Evolutionary conservation across 2,329 filamentous ascomycete species (phyloP), one percentile per base, ranked within the genome.

Genomic region (Ceratocystis albifundus): DNA sequence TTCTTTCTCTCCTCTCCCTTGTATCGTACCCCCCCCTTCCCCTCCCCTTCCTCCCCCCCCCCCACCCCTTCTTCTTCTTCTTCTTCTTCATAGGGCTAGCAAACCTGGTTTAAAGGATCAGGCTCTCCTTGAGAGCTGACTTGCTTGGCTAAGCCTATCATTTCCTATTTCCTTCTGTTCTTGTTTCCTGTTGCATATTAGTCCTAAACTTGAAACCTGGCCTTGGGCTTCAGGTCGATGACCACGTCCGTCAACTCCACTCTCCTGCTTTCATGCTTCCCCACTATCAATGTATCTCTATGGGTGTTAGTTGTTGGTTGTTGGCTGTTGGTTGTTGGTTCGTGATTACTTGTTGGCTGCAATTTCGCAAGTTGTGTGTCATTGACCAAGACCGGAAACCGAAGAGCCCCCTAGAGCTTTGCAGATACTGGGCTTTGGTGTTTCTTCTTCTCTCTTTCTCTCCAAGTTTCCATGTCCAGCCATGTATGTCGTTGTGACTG

Each of bases 61-160:
- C 17, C 44, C 44, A 2, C 17, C 44, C 17, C 17, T n/a, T n/a
- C n/a, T n/a, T n/a, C n/a, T n/a, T n/a, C n/a, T n/a, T n/a, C 48
- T 20, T 25, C n/a, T 28, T 30, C 25, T n/a, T 30, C 28, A 57
- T 57, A 57, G 53, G 53, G 53, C 53, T 57, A 57, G 53, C 3
- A 57, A 57, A 32, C 53, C 53, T 57, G 53, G 53, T n/a, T 57
- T 12, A 32, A 30, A 57, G 53, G 53, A 57, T 57, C 28, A 57
- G 53, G 53, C 53, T 32, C 53, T 57, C n/a, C 10, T 57, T 25
- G 25, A 25, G 48, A 53, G 20, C 48, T 53, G 48, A 53, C 20
- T 10, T 53, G 20, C 20, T 53, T 53, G 48, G 48, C 25, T n/a
- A 53, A n/a, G 48, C 48, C 25, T 12, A 53, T 25, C 20, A 53